Percentiles rank a stretch among this genome's conserved stretches.
Evolutionary conservation across 371 early-diverging fungal genomes (phyloP).

Genomic region (Paraphysoderma sedebokerense): DNA sequence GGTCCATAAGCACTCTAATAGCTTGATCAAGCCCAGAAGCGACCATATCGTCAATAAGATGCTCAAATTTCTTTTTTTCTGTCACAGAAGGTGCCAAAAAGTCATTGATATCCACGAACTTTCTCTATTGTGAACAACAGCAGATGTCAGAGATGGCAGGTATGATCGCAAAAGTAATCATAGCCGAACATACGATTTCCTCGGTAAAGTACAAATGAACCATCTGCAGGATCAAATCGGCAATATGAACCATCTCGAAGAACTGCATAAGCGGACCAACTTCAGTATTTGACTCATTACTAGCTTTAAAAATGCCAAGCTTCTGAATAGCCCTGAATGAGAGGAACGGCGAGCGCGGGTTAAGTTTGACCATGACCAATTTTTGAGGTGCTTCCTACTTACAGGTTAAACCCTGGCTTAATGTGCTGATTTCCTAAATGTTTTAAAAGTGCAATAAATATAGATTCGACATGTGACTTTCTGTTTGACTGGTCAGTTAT

Average conservation of each 20-base stretch:
- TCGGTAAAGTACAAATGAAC: slow-evolving; percentile 68
- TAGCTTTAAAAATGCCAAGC: neutral
- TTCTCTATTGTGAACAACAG: slow-evolving; percentile 11
- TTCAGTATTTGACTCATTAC: slow-evolving; percentile 16
- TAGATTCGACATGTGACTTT: slow-evolving; percentile 32
- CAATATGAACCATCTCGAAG: slow-evolving; percentile 73
- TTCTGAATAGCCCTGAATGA: neutral
- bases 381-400: too few species aligned
- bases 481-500: slow-evolving; percentile 13
- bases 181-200: slow-evolving; percentile 33
- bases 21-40: slow-evolving; percentile 78
- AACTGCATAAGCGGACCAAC: slow-evolving; percentile 35
- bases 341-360: neutral
- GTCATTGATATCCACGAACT: slow-evolving; percentile 61
- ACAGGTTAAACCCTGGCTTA: slow-evolving; percentile 42
- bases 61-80: slow-evolving; percentile 68
- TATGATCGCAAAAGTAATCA: neutral
- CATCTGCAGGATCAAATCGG: slow-evolving; percentile 74
- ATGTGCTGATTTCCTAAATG: slow-evolving; percentile 45
- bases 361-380: slow-evolving; percentile 2
- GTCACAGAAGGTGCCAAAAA: slow-evolving; percentile 65
- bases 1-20: slow-evolving; percentile 54
- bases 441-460: slow-evolving; percentile 42
- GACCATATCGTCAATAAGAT: slow-evolving; percentile 61
- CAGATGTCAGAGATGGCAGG: slow-evolving; percentile 4